A percentile compares a stretch with the other conserved stretches of the same genome.
Conservation (phyloP, 1,139 yeast species). For the Maudiozyma humilis region DNA sequence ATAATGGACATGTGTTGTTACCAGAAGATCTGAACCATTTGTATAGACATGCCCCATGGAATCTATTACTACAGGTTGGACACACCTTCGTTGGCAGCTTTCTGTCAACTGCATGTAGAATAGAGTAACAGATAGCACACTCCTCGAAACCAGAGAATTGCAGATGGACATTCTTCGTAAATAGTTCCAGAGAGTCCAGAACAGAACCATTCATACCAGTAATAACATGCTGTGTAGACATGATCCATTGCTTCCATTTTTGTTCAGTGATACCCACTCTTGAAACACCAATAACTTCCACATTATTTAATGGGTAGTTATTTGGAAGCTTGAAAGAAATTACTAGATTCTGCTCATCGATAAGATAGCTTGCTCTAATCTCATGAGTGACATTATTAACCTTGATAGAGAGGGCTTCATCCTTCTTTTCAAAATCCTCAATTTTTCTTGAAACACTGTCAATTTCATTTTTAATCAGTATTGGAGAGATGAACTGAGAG, state of each 20-base stretch:
- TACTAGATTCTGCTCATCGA: conserved; percentile 86
- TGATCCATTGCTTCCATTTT: conserved; percentile 92
- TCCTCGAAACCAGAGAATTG: conserved; percentile 92
- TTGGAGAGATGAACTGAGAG: conserved; percentile 52
- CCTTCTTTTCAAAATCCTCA: conserved; percentile 34
- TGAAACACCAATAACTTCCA: conserved; percentile 66
- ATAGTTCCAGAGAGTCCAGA: conserved; percentile 70
- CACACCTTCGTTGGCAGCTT: conserved; percentile 86
- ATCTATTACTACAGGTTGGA: conserved; percentile 83
- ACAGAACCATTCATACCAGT: conserved; percentile 70
- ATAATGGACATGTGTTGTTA: conserved; percentile 84
- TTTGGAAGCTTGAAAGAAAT: conserved; percentile 65
- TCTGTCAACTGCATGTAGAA: conserved; percentile 76
- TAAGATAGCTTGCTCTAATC: conserved; percentile 61
- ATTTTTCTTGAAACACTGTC: conserved; percentile 42
- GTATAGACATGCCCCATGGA: conserved; percentile 94
- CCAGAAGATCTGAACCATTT: conserved; percentile 97
- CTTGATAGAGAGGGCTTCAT: conserved; percentile 54
- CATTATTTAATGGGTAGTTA: conserved; percentile 66
- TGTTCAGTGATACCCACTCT: conserved; percentile 85
- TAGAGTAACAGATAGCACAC: conserved; percentile 92
- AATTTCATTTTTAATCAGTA: conserved; percentile 52
- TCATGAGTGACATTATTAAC: conserved; percentile 59
- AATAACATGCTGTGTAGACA: conserved; percentile 78
- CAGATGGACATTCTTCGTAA: conserved; percentile 68